A percentile compares a stretch with the other conserved stretches of the same genome.
These are phyloP conservation scores for Solanum aculeatissimum DNA, from an alignment of 305 asterid genomes.

Conservation along the genomic window DNA sequence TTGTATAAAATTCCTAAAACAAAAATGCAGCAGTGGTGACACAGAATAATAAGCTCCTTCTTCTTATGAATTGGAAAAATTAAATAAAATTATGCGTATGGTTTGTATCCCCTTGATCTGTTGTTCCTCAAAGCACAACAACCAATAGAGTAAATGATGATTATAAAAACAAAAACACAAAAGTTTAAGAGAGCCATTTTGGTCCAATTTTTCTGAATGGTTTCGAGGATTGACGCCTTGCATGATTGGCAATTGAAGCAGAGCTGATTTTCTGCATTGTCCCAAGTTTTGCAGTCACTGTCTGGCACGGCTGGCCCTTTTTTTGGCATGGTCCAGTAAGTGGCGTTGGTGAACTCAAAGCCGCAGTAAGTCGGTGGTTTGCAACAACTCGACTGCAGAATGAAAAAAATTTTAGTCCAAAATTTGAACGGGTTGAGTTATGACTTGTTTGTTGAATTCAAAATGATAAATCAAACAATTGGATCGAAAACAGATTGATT, in stretches of 20 bases:
- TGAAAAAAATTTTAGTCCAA: too few relatives aligned
- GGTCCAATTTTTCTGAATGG: constrained; percentile 15
- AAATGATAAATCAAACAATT: not conserved
- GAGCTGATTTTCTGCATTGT: constrained; percentile 5
- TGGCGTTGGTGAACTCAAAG: constrained; percentile 8
- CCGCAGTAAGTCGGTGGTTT: constrained; percentile 15
- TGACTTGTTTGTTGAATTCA: not conserved
- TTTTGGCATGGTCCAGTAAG: constrained; percentile 6
- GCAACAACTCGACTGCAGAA: constrained; percentile 16
- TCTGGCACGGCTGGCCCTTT: not conserved
- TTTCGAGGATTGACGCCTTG: constrained; percentile 11
- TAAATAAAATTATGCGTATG: not conserved
- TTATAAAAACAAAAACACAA: constrained; percentile 1
- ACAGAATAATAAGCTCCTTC: not conserved
- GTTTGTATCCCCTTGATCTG: not conserved
- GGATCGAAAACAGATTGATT: not conserved
- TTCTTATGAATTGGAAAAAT: not conserved
- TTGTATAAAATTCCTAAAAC: not conserved
- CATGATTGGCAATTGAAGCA: constrained; percentile 21
- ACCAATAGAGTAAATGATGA: constrained; percentile 11
- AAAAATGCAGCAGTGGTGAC: not conserved
- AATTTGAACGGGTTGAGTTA: not conserved
- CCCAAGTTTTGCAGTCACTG: constrained; percentile 18
- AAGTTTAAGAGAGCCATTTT: constrained; percentile 8
- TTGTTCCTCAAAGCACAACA: constrained; percentile 18